Conservation (phyloP, 805 yeast genomes). For the Ogataea sp. region DNA sequence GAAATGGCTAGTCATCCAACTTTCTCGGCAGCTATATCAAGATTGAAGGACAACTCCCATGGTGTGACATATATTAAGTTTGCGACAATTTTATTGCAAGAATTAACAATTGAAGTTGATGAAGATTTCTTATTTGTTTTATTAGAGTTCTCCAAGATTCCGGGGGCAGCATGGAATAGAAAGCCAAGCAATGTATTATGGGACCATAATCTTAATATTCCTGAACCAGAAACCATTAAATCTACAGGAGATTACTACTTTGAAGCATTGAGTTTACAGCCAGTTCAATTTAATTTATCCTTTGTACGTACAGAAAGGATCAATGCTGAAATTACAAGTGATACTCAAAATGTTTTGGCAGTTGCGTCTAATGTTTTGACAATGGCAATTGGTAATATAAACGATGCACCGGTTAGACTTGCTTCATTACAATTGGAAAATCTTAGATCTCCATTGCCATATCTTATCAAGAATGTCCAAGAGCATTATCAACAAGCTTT, state of each 20-base stretch:
- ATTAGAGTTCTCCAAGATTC: constrained; percentile 70
- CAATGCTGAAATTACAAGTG: constrained; percentile 49
- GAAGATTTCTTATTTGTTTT: constrained; percentile 85
- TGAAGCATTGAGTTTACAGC: constrained; percentile 89
- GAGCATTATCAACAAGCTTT: constrained; percentile 91
- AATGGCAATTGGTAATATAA: constrained; percentile 95
- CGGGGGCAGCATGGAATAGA: constrained; percentile 72
- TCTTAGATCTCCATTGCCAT: constrained; percentile 75
- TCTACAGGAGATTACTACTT: constrained; percentile 72
- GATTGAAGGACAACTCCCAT: constrained; percentile 80
- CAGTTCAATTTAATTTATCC: constrained; percentile 79
- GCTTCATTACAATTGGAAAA: constrained; percentile 86
- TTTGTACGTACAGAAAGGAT: constrained; percentile 84
- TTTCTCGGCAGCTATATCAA: constrained; percentile 75
- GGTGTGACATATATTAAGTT: constrained; percentile 88
- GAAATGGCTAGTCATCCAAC: constrained; percentile 90
- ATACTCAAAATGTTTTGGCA: constrained; percentile 58
- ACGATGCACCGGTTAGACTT: constrained; percentile 90
- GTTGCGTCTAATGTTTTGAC: constrained; percentile 79
- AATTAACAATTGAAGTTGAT: constrained; percentile 85
- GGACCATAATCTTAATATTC: constrained; percentile 56
- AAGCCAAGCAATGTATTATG: constrained; percentile 35
- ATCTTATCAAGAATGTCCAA: constrained; percentile 57
- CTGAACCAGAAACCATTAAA: constrained; percentile 53
- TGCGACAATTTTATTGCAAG: constrained; percentile 85